Base-by-base conservation (phyloP, 768 basidiomycete species). In the Leccinum variicolor region DNA sequence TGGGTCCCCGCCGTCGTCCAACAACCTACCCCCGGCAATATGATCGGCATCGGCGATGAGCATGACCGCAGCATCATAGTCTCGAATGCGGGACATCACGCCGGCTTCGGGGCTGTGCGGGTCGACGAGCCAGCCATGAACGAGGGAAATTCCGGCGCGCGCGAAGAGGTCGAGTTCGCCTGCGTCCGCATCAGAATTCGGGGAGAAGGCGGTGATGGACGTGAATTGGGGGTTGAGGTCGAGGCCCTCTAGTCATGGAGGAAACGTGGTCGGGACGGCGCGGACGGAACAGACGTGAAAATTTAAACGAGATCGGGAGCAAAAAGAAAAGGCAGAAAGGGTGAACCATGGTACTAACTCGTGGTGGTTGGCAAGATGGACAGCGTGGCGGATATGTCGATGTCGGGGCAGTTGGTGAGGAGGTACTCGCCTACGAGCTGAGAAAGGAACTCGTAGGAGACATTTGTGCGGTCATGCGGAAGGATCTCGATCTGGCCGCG, bases 161-260 rank as follows among this genome's bases (percentile, higher is more conserved):
- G 85, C 76, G 65, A 97, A 97, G 8, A 97, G 81, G 57, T 89
- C 84, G 46, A 97, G 81, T 66, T 92, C 94, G 2, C 90, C 92
- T 0, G 84, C 84, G 28, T 79, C 78, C 1, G 81, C 82, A 39
- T 39, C 36, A 17, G 36, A 17, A 0, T 73, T 73, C 2, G 91
- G 88, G 13, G 82, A 78, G 69, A 95, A 94, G 0, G 84, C 80
- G 2, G 81, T 82, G 7, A 85, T 67, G 1, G 81, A 81, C 0
- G 86, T 89, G 69, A 97, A 97, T 1, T 85, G 72, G 1, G 94
- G 92, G 64, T 97, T 94, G 47, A 97, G 77, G 67, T 94, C 89
- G 79, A 97, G 89, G 13, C 94, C 94, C 79, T 84, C 89, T 92
- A 55, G 9, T 41, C 14, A 15, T 26, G 31, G 19, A 31, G 23